phyloP scores from a whole-genome alignment of 2,329 filamentous ascomycete species.

The Phialocephala sp. region DNA sequence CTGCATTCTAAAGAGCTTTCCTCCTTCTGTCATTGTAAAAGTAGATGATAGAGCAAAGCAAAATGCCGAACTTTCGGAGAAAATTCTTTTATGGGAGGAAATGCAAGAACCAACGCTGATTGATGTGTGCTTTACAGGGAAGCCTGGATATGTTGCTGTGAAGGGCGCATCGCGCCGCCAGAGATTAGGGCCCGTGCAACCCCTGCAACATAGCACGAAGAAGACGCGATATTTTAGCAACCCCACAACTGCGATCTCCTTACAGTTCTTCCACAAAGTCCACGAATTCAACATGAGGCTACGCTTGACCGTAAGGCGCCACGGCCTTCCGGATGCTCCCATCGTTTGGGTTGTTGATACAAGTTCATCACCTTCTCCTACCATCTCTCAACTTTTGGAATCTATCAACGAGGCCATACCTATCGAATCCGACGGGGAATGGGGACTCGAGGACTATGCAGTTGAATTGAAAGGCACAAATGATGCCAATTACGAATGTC shows the following conservation, averaged over 20 bases:
- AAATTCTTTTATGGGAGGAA: too few relatives aligned
- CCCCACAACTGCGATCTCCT: not conserved
- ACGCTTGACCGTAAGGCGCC: conserved; percentile 73
- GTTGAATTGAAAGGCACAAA: conserved; percentile 69
- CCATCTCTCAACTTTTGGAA: conserved; percentile 76
- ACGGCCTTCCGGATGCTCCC: conserved; percentile 73
- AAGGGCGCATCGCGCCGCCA: not conserved
- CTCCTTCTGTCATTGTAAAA: not conserved
- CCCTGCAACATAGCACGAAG: not conserved
- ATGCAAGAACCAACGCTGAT: too few relatives aligned
- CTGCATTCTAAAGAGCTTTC: not conserved
- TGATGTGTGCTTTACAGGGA: not conserved
- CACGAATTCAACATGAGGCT: conserved; percentile 65
- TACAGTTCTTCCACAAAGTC: not conserved
- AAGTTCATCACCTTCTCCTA: conserved; percentile 58
- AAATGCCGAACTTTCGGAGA: too few relatives aligned
- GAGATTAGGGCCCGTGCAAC: not conserved
- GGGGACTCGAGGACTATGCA: conserved; percentile 89
- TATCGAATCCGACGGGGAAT: conserved; percentile 74
- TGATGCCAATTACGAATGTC: conserved; percentile 76
- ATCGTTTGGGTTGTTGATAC: conserved; percentile 71
- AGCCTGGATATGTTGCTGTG: not conserved
- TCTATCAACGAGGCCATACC: conserved; percentile 81
- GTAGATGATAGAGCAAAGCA: too few relatives aligned
- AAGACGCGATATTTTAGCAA: not conserved